These are phyloP conservation scores for Porodaedalea pini DNA, from an alignment of 1,284 basidiomycete genomes.

Conservation along the genomic window DNA sequence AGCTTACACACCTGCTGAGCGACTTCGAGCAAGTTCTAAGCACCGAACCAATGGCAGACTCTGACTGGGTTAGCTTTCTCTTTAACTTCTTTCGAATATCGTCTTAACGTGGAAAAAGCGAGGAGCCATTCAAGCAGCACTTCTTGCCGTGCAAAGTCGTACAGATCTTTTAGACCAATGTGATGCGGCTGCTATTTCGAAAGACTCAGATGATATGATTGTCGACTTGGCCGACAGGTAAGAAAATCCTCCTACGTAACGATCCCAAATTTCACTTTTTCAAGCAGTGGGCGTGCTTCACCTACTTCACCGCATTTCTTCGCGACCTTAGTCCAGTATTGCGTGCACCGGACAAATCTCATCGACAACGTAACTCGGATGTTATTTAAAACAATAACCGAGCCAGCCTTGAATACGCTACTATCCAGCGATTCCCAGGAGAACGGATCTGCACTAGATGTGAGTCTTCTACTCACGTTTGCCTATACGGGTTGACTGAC, in stretches of 20 bases:
- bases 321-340: conserved; percentile 15
- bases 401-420: conserved; percentile 7
- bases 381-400: neutral
- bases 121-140: conserved; percentile 51
- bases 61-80: conserved; percentile 51
- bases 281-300: neutral
- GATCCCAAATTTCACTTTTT: neutral
- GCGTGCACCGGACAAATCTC: conserved; percentile 12
- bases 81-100: neutral
- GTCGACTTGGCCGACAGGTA: conserved; percentile 13
- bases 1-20: conserved; percentile 61
- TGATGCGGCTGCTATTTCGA: neutral
- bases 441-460: conserved; percentile 5
- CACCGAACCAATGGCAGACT: conserved; percentile 44
- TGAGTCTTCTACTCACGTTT: neutral
- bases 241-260: neutral
- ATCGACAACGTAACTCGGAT: conserved; percentile 6
- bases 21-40: conserved; percentile 52
- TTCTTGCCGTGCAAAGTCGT: conserved; percentile 46
- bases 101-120: conserved; percentile 37
- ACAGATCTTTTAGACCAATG: conserved; percentile 43
- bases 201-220: conserved; percentile 23
- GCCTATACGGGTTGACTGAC: neutral
- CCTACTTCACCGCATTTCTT: conserved; percentile 12
- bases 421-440: conserved; percentile 10